Percentiles rank a stretch among this genome's conserved stretches.
These are phyloP conservation scores for Penicillium argentinense DNA, from an alignment of 495 filamentous ascomycete genomes.

Conservation along the genomic window DNA sequence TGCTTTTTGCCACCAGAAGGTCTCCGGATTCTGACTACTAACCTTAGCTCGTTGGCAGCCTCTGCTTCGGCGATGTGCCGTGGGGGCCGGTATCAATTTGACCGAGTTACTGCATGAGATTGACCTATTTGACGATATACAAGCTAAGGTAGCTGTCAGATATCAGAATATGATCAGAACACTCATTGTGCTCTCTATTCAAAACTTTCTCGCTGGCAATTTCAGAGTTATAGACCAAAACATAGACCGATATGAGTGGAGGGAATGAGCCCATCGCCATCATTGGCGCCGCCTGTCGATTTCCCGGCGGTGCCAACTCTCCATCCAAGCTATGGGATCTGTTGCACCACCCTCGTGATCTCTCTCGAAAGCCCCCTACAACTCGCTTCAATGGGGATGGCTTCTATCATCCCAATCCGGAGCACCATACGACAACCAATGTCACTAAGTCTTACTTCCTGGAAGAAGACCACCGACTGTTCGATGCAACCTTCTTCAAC, in stretches of 20 bases:
- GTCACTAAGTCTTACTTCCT: conserved; percentile 39
- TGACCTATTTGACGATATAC: too few relatives aligned
- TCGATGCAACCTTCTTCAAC: conserved; percentile 54
- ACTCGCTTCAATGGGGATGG: conserved; percentile 33
- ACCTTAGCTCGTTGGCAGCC: too few relatives aligned
- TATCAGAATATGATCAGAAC: too few relatives aligned
- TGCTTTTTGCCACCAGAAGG: too few relatives aligned
- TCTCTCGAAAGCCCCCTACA: conserved; percentile 15
- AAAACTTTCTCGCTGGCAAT: background rate
- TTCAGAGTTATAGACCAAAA: background rate
- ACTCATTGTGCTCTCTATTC: background rate
- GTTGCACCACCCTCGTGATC: conserved; percentile 25
- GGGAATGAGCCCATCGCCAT: conserved; percentile 33
- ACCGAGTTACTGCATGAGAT: too few relatives aligned
- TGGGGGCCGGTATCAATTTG: too few relatives aligned
- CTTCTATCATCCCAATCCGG: conserved; percentile 26
- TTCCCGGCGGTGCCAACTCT: conserved; percentile 25
- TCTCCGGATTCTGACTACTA: too few relatives aligned
- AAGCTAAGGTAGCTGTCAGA: too few relatives aligned
- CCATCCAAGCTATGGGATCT: conserved; percentile 29
- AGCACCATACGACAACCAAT: conserved; percentile 19
- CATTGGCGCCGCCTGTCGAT: conserved; percentile 30
- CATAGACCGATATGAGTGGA: background rate
- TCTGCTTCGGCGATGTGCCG: too few relatives aligned
- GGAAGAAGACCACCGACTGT: conserved; percentile 31